A percentile compares a stretch with the other conserved stretches of the same genome.
These are phyloP conservation scores for Microsporum ferrugineum DNA, from an alignment of 2,329 filamentous ascomycete genomes.

Conservation along the genomic window DNA sequence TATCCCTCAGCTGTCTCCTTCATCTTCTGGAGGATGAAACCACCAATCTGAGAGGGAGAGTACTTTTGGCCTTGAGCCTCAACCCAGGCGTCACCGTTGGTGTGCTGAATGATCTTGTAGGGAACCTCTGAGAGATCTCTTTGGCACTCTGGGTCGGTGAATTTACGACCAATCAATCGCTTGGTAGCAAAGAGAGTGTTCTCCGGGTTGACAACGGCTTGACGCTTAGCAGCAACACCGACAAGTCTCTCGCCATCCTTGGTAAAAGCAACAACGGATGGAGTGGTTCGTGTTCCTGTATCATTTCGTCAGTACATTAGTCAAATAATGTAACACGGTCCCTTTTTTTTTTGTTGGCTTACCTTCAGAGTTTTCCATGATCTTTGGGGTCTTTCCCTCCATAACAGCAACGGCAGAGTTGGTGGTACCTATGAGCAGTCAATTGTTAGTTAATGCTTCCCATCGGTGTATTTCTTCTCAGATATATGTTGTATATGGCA, in stretches of 20 bases:
- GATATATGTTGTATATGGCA: slow-evolving; percentile 23
- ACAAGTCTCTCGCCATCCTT: slow-evolving; percentile 93
- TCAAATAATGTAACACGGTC: slow-evolving; percentile 8
- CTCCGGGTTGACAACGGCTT: slow-evolving; percentile 96
- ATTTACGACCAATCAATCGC: slow-evolving; percentile 97
- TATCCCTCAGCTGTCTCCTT: slow-evolving; percentile 96
- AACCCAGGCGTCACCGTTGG: slow-evolving; percentile 93
- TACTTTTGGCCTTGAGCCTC: slow-evolving; percentile 88
- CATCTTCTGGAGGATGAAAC: slow-evolving; percentile 96
- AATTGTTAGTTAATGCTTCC: background rate
- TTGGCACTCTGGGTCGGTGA: slow-evolving; percentile 85
- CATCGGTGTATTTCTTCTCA: background rate
- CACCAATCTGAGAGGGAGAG: slow-evolving; percentile 96
- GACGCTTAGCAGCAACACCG: slow-evolving; percentile 93
- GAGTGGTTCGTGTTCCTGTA: slow-evolving; percentile 73
- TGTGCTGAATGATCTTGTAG: slow-evolving; percentile 97
- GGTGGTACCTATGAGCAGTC: slow-evolving; percentile 56
- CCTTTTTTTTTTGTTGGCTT: slow-evolving; percentile 20
- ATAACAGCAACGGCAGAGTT: slow-evolving; percentile 96
- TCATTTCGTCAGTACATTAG: slow-evolving; percentile 9
- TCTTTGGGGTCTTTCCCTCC: slow-evolving; percentile 90
- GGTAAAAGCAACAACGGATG: slow-evolving; percentile 89
- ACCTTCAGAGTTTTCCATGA: slow-evolving; percentile 98
- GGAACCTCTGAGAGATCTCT: slow-evolving; percentile 95
- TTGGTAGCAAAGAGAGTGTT: slow-evolving; percentile 98